These are phyloP conservation scores for Rickenella mellea DNA, from an alignment of 768 basidiomycete genomes.

Conservation along the genomic window DNA sequence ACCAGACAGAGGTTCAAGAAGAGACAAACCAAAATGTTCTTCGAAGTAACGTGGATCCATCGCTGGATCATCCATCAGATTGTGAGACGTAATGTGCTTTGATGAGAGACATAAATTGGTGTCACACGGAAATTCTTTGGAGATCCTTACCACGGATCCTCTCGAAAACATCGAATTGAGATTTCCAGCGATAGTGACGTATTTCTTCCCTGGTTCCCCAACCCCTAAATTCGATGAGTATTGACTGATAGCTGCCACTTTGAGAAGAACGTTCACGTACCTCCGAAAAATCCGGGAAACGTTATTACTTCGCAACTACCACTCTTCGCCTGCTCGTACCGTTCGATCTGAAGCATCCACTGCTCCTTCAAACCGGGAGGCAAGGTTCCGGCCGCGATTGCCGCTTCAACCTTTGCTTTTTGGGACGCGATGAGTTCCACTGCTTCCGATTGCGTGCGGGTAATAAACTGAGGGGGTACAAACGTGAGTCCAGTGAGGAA, in stretches of 20 bases:
- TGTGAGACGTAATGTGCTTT: conserved; percentile 20
- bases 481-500: neutral
- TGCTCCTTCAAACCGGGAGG: conserved; percentile 29
- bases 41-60: conserved; percentile 36
- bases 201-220: conserved; percentile 11
- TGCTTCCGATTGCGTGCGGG: neutral
- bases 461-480: neutral
- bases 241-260: too few relatives aligned
- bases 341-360: conserved; percentile 26
- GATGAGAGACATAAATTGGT: neutral
- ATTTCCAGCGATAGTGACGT: conserved; percentile 14
- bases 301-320: neutral
- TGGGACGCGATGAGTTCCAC: neutral
- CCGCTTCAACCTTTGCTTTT: neutral
- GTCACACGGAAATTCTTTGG: neutral
- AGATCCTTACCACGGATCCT: conserved; percentile 12
- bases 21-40: conserved; percentile 25
- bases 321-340: conserved; percentile 13
- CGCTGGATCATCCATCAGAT: conserved; percentile 23
- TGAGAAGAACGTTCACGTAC: too few relatives aligned
- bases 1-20: neutral
- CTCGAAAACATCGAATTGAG: conserved; percentile 14
- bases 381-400: neutral
- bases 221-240: too few relatives aligned
- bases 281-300: neutral